Conservation (phyloP, 1,139 yeast species). For the Magnusiomyces tetraspermus region DNA sequence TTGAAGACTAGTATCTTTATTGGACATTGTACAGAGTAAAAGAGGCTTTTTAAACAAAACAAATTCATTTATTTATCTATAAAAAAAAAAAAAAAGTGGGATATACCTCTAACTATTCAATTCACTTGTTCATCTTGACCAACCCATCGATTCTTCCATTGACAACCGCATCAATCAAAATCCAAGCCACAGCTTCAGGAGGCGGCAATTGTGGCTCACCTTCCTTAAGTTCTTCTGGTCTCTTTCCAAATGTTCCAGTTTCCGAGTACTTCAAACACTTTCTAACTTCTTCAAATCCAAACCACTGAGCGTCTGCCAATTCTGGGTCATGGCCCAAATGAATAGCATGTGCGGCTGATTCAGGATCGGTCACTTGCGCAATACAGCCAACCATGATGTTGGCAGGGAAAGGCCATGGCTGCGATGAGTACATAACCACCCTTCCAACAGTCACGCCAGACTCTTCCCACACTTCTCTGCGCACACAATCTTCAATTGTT, state of each 20-base stretch:
- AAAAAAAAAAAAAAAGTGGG: too few relatives aligned
- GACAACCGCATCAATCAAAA: slow-evolving; percentile 33
- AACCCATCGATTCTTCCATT: slow-evolving; percentile 15
- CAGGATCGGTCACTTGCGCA: slow-evolving; percentile 55
- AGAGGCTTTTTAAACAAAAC: too few relatives aligned
- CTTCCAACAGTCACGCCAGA: slow-evolving; percentile 65
- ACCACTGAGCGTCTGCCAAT: slow-evolving; percentile 78
- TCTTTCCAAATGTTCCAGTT: slow-evolving; percentile 13
- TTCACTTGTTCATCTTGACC: too few relatives aligned
- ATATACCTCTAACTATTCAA: too few relatives aligned
- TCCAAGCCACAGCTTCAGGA: slow-evolving; percentile 41
- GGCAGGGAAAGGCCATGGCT: slow-evolving; percentile 96
- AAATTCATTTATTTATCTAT: too few relatives aligned
- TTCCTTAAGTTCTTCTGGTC: slow-evolving; percentile 22
- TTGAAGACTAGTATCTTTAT: too few relatives aligned
- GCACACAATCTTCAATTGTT: slow-evolving; percentile 77
- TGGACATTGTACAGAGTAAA: too few relatives aligned
- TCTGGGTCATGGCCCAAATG: slow-evolving; percentile 78
- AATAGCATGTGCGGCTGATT: slow-evolving; percentile 41
- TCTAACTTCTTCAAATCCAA: slow-evolving; percentile 46
- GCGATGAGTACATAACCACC: slow-evolving; percentile 57
- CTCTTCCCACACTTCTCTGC: slow-evolving; percentile 91
- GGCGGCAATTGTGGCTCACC: slow-evolving; percentile 39
- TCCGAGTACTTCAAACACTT: slow-evolving; percentile 19
- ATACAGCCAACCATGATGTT: slow-evolving; percentile 90